Base-by-base conservation (phyloP, 2,329 filamentous ascomycete genomes). In the Neoarthrinium moseri region DNA sequence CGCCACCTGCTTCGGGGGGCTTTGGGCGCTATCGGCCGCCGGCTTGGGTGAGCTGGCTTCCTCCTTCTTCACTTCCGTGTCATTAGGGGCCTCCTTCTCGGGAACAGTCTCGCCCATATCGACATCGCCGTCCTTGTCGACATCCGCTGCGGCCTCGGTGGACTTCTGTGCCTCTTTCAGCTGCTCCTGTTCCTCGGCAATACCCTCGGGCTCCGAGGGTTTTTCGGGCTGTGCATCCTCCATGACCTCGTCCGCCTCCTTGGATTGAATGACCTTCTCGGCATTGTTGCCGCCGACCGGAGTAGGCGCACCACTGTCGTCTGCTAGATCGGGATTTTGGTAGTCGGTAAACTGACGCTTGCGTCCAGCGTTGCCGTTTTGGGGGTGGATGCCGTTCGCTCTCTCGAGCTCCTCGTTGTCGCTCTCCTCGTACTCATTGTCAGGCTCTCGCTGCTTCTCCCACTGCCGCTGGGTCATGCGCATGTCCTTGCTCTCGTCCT, bases 401-500 rank as follows among this genome's bases (percentile, higher is more conserved):
- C 74, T 74, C 33, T 80, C 80, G 66, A 90, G 81, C 10, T 95
- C 90, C 57, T 97, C 92, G 49, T 96, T 90, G 50, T 95, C 91
- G 52, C 89, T 95, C 34, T 94, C 88, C 48, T 91, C 88, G 34
- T 91, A 81, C 61, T 96, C 92, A 56, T 87, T 88, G 6, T 89
- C 82, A 47, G 88, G 82, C 43, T 84, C 80, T 21, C 90, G 78
- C 39, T 80, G 84, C 65, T 91, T 84, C 52, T 97, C 92, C 75
- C 88, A 91, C 52, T 85, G 81, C 27, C 89, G 85, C 64, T 94
- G 81, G 0, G 90, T 95, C 67, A 86, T 83, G 21, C 92, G 86
- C 45, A 80, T 80, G 61, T 97, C 92, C 56, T 89, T 86, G 63
- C 94, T 91, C 56, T 89, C 81, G 53, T 96, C 91, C 43, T 90